Percentiles rank a stretch among this genome's conserved stretches.
phyloP scores from a whole-genome alignment of 139 green algal genomes.

The Chlorella sp. region DNA sequence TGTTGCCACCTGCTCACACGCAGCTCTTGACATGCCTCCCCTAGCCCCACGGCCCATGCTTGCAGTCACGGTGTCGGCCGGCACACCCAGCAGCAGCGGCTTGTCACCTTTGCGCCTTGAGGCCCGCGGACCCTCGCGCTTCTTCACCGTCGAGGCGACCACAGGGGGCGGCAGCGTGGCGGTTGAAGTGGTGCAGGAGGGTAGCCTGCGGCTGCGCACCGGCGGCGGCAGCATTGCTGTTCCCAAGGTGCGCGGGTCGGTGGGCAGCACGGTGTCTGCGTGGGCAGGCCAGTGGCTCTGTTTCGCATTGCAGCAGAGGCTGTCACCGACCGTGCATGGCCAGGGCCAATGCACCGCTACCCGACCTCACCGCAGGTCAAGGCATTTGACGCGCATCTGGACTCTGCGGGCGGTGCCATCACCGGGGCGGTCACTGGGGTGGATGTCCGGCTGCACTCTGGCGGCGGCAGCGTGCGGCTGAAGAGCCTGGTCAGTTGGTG shows the following conservation, averaged over 20 bases:
- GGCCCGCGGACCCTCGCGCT: constrained; percentile 5
- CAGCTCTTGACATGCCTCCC: not conserved
- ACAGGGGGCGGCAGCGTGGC: not conserved
- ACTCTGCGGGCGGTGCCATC: constrained; percentile 26
- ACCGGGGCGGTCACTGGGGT: constrained; percentile 4
- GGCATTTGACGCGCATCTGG: constrained; percentile 5
- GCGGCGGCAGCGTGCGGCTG: constrained; percentile 19
- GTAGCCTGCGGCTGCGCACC: constrained; percentile 25
- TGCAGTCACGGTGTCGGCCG: not conserved
- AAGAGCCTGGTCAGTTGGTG: constrained; percentile 18
- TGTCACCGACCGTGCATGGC: too few relatives aligned
- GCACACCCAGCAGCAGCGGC: not conserved
- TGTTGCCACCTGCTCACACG: too few relatives aligned
- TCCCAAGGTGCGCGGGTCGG: not conserved
- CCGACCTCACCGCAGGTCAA: constrained; percentile 28
- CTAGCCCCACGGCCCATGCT: not conserved
- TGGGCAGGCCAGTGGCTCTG: too few relatives aligned
- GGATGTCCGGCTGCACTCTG: constrained; percentile 6
- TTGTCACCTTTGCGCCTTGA: not conserved
- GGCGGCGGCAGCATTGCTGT: constrained; percentile 30
- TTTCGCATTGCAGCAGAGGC: too few relatives aligned
- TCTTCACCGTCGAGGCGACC: not conserved
- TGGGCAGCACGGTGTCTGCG: too few relatives aligned
- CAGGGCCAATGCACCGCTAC: too few relatives aligned
- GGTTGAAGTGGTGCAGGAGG: constrained; percentile 28